phyloP scores from a whole-genome alignment of 2,329 filamentous ascomycete species.

The Hypoxylon rubiginosum region DNA sequence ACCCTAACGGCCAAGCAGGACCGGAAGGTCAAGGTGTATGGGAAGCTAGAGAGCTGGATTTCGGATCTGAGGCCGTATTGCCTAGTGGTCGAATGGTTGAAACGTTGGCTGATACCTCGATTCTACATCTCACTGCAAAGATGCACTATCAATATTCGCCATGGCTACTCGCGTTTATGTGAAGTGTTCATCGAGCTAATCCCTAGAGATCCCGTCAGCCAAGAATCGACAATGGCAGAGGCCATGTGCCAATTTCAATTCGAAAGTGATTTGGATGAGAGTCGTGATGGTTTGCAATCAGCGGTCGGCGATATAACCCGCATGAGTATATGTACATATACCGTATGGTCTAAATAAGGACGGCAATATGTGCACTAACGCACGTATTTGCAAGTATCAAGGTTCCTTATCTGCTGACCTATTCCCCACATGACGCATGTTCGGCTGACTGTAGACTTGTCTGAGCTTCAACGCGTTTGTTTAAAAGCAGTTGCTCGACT shows the following conservation, averaged over 20 bases:
- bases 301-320: too few relatives aligned
- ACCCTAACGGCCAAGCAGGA: conserved; percentile 52
- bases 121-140: too few relatives aligned
- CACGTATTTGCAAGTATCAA: not conserved
- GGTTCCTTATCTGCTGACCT: not conserved
- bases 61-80: conserved; percentile 46
- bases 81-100: too few relatives aligned
- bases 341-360: not conserved
- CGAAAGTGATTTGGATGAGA: too few relatives aligned
- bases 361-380: not conserved
- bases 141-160: too few relatives aligned
- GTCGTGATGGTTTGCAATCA: too few relatives aligned
- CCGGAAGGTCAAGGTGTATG: conserved; percentile 53
- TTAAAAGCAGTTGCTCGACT: not conserved
- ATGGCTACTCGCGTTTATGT: not conserved
- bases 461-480: not conserved
- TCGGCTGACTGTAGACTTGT: not conserved
- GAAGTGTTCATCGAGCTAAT: too few relatives aligned
- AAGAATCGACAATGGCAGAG: too few relatives aligned
- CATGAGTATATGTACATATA: not conserved
- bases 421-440: not conserved
- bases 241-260: too few relatives aligned
- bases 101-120: too few relatives aligned
- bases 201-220: too few relatives aligned
- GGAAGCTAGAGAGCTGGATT: conserved; percentile 52